phyloP scores from a whole-genome alignment of 306 rosid species.

The Pterocarpus santalinus region DNA sequence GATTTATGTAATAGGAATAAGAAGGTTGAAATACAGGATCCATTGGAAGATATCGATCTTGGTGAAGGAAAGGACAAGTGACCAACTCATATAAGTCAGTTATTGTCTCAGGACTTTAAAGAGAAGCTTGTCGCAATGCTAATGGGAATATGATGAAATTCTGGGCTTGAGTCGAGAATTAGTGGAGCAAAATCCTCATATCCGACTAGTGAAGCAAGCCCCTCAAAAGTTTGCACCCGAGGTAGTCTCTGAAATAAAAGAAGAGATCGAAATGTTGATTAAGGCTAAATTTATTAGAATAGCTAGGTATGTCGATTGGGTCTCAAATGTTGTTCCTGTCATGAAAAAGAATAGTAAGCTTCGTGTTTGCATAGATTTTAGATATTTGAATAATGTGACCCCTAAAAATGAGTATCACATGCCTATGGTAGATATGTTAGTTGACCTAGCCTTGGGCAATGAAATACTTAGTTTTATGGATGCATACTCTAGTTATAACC shows the following conservation, averaged over 20 bases:
- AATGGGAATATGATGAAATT: not conserved
- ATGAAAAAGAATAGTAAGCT: not conserved
- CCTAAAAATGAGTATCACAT: not conserved
- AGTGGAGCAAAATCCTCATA: not conserved
- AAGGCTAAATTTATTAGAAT: not conserved
- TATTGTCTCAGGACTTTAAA: too few relatives aligned
- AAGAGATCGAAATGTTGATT: not conserved
- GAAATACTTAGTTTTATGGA: not conserved
- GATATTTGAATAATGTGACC: not conserved
- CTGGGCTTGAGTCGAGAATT: not conserved
- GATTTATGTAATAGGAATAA: too few relatives aligned
- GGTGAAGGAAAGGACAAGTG: not conserved
- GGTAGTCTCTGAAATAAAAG: not conserved
- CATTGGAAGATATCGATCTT: not conserved
- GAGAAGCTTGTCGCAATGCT: too few relatives aligned
- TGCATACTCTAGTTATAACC: not conserved
- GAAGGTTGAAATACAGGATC: not conserved
- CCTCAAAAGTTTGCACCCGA: not conserved
- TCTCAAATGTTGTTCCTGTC: not conserved
- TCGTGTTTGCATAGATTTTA: not conserved
- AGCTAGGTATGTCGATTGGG: not conserved
- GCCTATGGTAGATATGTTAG: not conserved
- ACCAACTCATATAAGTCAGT: not conserved
- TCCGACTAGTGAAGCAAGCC: not conserved
- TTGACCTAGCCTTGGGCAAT: not conserved